These are phyloP conservation scores for Cercospora zeina DNA, from an alignment of 2,329 filamentous ascomycete species.

Conservation along the genomic window DNA sequence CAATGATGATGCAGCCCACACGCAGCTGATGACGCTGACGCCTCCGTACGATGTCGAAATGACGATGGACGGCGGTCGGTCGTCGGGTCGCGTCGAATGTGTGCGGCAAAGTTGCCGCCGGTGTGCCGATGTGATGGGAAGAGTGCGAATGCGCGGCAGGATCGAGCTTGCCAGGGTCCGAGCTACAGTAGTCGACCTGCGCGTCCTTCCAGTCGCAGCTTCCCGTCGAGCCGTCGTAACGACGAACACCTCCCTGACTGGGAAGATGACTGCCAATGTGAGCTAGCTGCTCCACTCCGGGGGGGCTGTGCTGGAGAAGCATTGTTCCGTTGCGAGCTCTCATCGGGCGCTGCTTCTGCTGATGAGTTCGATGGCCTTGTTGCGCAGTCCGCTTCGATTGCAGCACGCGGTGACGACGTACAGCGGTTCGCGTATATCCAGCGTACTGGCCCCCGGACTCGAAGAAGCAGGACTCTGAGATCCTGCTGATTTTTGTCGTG, in stretches of 20 bases:
- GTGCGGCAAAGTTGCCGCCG: background rate
- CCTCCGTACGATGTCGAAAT: background rate
- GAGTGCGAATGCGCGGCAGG: conserved; percentile 3
- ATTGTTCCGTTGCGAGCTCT: background rate
- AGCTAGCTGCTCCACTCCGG: background rate
- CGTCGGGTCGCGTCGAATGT: background rate
- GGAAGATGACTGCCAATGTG: background rate
- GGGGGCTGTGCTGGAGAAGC: background rate
- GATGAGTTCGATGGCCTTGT: conserved; percentile 27
- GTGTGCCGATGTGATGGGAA: background rate
- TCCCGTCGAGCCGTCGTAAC: background rate
- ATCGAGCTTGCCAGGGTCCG: conserved; percentile 6
- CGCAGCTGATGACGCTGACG: background rate
- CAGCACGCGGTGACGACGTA: conserved; percentile 34
- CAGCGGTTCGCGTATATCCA: conserved; percentile 34
- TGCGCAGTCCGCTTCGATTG: conserved; percentile 23
- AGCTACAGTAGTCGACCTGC: background rate
- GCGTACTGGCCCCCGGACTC: conserved; percentile 18
- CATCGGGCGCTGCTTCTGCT: conserved; percentile 15
- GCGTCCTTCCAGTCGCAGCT: background rate
- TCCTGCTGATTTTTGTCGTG: conserved; percentile 18
- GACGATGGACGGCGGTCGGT: background rate
- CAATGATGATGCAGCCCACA: background rate
- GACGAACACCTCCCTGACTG: background rate
- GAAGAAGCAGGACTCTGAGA: conserved; percentile 19